Evolutionary conservation across 2,329 filamentous ascomycete species (phyloP).

Genomic region (Phialocephala sp.): DNA sequence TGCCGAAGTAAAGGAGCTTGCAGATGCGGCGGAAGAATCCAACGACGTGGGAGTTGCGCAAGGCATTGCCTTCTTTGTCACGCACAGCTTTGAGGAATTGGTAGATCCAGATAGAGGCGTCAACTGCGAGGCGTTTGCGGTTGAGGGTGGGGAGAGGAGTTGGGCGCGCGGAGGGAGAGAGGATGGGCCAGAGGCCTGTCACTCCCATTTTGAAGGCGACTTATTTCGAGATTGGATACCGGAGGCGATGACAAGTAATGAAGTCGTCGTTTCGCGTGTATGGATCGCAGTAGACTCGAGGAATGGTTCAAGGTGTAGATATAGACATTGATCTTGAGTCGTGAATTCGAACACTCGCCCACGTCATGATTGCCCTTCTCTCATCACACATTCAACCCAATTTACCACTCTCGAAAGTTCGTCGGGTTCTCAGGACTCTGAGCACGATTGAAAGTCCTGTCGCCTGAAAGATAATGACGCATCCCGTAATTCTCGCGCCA

Average conservation of each 20-base stretch:
- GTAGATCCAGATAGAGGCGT: constrained; percentile 99
- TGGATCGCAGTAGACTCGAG: not conserved
- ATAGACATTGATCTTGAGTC: not conserved
- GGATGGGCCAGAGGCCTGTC: constrained; percentile 94
- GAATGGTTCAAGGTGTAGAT: not conserved
- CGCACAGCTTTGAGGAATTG: constrained; percentile 98
- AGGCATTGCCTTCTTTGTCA: constrained; percentile 95
- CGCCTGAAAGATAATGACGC: constrained; percentile 9
- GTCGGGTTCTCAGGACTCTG: not conserved
- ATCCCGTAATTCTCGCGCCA: not conserved
- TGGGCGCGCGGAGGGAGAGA: constrained; percentile 92
- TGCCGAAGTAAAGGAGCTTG: constrained; percentile 95
- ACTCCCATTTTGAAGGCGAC: constrained; percentile 76
- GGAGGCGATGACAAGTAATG: not conserved
- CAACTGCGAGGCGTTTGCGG: constrained; percentile 92
- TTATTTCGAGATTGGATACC: not conserved
- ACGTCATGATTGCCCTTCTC: not conserved
- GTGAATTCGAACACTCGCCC: not conserved
- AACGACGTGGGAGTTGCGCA: constrained; percentile 94
- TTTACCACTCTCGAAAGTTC: not conserved
- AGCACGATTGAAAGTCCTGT: not conserved
- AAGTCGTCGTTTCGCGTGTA: not conserved
- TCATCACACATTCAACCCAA: not conserved
- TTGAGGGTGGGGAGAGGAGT: constrained; percentile 97
- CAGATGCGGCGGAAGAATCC: constrained; percentile 98